A percentile compares a stretch with the other conserved stretches of the same genome.
Conservation (phyloP, 176 grass and related monocot species). For the Ensete ventricosum region DNA sequence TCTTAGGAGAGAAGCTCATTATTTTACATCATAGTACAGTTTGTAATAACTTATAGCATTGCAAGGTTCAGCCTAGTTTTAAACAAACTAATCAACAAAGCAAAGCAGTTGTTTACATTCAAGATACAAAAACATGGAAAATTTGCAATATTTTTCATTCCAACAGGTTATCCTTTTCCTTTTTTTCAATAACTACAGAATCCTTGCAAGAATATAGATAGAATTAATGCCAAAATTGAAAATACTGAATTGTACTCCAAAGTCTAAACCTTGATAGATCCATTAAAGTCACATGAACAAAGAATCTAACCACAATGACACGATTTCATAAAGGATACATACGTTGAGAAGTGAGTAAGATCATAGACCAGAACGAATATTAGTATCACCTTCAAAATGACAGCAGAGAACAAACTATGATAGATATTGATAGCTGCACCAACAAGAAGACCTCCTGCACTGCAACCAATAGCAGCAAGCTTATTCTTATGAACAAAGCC, state of each 20-base stretch:
- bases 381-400: slow-evolving; percentile 68
- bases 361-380: not conserved
- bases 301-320: not conserved
- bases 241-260: not conserved
- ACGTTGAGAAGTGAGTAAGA: not conserved
- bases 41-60: not conserved
- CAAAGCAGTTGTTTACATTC: not conserved
- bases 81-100: not conserved
- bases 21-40: not conserved
- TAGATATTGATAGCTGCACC: slow-evolving; percentile 61
- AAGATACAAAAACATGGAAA: not conserved
- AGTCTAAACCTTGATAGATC: not conserved
- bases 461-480: slow-evolving; percentile 72
- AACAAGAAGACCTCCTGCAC: slow-evolving; percentile 77
- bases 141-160: not conserved
- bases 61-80: not conserved
- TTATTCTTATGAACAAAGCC: slow-evolving; percentile 71
- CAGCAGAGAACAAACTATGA: slow-evolving; percentile 78
- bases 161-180: not conserved
- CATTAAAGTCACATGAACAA: not conserved
- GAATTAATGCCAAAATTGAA: not conserved
- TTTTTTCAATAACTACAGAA: not conserved
- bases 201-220: not conserved
- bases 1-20: not conserved
- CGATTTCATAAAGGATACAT: not conserved